phyloP scores from a whole-genome alignment of 1,284 basidiomycete species.

The Microbotryum silenes-acaulis region DNA sequence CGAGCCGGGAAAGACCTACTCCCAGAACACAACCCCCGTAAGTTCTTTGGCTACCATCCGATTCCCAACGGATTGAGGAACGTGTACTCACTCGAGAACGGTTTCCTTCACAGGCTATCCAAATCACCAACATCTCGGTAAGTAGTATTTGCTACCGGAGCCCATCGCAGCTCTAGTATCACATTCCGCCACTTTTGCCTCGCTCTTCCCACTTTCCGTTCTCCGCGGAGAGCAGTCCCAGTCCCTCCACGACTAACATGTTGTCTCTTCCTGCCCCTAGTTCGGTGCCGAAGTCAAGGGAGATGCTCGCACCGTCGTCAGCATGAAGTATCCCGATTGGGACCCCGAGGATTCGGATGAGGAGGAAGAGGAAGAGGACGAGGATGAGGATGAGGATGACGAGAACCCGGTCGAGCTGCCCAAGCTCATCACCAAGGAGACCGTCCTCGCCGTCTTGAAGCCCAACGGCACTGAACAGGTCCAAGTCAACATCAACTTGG shows the following conservation, averaged over 20 bases:
- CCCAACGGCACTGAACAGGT: conserved; percentile 73
- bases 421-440: conserved; percentile 47
- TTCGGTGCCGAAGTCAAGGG: conserved; percentile 33
- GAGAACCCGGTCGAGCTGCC: conserved; percentile 49
- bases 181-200: background rate
- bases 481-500: conserved; percentile 54
- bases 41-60: background rate
- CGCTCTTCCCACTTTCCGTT: background rate
- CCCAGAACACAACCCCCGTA: conserved; percentile 24
- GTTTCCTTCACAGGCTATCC: conserved; percentile 11
- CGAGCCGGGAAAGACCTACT: conserved; percentile 30
- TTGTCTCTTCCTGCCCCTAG: background rate
- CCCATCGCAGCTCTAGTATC: background rate
- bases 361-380: conserved; percentile 45
- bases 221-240: background rate
- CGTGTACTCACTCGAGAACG: background rate
- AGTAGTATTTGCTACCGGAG: background rate
- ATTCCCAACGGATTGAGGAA: background rate
- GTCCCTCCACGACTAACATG: background rate
- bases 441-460: conserved; percentile 51
- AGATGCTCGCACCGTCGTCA: conserved; percentile 54
- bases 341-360: conserved; percentile 39
- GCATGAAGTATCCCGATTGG: conserved; percentile 49
- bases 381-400: conserved; percentile 40
- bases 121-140: conserved; percentile 34